Base-by-base conservation (phyloP, 2,329 filamentous ascomycete genomes). In the Cytospora piceicola region DNA sequence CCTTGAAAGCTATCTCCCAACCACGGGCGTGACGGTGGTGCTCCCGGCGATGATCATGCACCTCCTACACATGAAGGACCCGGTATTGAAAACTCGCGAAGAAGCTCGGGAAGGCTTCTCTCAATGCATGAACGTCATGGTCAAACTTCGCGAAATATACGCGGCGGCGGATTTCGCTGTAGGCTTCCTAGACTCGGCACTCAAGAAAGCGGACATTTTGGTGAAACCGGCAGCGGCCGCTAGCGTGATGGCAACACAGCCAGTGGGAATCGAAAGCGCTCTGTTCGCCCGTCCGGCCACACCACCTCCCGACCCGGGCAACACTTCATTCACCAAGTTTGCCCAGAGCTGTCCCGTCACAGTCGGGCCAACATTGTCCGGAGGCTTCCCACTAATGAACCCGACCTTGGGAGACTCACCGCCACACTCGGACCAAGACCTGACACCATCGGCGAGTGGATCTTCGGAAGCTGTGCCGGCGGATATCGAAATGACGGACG, bases 151-250 rank as follows among this genome's bases (percentile, higher is more conserved):
- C 46, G 93, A 97, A 73, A 92, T 93, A 34, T 97, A 98, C 73
- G 89, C 93, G 0, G 93, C 94, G 0, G 94, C 94, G n/a, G 94
- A 97, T 76, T 97, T 95, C 72, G 93, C 93, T n/a, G 94, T 92
- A 0, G 92, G 92, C 2, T 97, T 97, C 80, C 83, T 97, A n/a
- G 92, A 96, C 75, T 93, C 93, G 1, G 93, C 93, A 0, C 90
- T 97, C 69, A 89, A 91, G 68, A 96, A 96, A 79, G 92, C 92
- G 11, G 88, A 91, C 64, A 93, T 95, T 68, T 88, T 91, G 64
- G 81, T 93, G 49, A 85, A 78, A 59, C 70, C 75, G 20, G 72
- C 73, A 6, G 75, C 73, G 17, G 72, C 75, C 24, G 73, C 73
- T n/a, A 71, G 75, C 51, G 72, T 72, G 51, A 61, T 56, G 49